These are phyloP conservation scores for Halophytophthora batemanensis DNA, from an alignment of 352 stramenopile genomes.

Conservation along the genomic window DNA sequence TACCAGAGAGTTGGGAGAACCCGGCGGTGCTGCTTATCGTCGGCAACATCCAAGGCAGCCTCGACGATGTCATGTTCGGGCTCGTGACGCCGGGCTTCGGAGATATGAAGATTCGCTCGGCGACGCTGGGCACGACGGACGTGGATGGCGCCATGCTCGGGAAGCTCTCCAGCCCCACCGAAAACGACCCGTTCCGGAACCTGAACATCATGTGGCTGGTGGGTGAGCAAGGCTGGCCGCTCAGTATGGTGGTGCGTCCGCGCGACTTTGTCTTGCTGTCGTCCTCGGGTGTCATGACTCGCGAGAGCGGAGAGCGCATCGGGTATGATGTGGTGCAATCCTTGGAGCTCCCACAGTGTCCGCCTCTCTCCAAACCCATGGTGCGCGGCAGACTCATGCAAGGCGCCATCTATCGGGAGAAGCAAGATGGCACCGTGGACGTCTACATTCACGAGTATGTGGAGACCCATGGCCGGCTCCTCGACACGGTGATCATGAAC, in stretches of 20 bases:
- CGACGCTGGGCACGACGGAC: constrained; percentile 34
- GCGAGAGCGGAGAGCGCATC: constrained; percentile 31
- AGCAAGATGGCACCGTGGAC: constrained; percentile 36
- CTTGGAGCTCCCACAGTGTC: constrained; percentile 20
- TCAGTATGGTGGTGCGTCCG: constrained; percentile 24
- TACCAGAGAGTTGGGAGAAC: constrained; percentile 11
- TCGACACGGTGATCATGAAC: constrained; percentile 21
- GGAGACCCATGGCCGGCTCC: constrained; percentile 23
- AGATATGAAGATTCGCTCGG: constrained; percentile 25
- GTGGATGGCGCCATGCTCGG: constrained; percentile 28
- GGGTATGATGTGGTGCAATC: constrained; percentile 41
- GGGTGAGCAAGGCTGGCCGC: constrained; percentile 27
- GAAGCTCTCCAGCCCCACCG: constrained; percentile 27
- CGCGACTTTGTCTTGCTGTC: constrained; percentile 38
- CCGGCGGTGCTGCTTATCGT: constrained; percentile 32
- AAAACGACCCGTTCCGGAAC: constrained; percentile 33
- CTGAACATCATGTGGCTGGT: constrained; percentile 45
- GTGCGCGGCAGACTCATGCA: constrained; percentile 37
- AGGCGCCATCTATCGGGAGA: constrained; percentile 39
- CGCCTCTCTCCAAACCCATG: constrained; percentile 26
- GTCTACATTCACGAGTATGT: constrained; percentile 48
- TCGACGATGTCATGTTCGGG: constrained; percentile 50
- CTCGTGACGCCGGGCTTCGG: constrained; percentile 23
- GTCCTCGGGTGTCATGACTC: constrained; percentile 29
- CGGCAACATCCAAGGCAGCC: constrained; percentile 23